Conservation (phyloP, 768 basidiomycete species). For the Podaxis sp. region DNA sequence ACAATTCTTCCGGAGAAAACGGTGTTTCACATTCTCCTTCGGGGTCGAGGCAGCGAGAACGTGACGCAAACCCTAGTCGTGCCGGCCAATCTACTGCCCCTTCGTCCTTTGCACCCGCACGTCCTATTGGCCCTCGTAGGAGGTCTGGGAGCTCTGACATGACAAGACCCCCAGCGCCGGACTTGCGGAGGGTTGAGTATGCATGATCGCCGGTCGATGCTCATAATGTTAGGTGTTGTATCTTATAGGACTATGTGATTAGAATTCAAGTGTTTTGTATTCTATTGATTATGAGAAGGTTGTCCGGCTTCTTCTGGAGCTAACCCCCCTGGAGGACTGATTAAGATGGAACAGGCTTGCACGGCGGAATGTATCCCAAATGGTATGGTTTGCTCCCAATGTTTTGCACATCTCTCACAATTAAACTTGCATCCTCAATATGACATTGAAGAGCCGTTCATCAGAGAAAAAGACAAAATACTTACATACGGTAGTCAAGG, state of each 20-base stretch:
- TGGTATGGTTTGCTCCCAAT: too few relatives aligned
- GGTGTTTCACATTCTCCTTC: background rate
- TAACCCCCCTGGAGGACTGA: background rate
- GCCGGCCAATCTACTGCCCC: background rate
- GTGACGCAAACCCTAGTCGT: background rate
- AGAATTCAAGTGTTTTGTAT: background rate
- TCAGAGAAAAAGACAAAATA: background rate
- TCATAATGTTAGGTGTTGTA: background rate
- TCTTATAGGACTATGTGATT: slow-evolving; percentile 9
- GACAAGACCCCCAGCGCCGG: background rate
- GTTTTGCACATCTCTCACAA: too few relatives aligned
- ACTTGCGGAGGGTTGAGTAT: background rate
- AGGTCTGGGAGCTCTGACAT: slow-evolving; percentile 11
- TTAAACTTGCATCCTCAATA: too few relatives aligned
- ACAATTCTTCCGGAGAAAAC: background rate
- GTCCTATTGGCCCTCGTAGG: slow-evolving; percentile 6
- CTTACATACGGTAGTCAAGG: background rate
- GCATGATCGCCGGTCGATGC: slow-evolving; percentile 3
- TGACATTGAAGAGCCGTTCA: background rate
- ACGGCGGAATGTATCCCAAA: too few relatives aligned
- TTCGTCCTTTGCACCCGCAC: slow-evolving; percentile 3
- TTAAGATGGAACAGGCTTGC: background rate
- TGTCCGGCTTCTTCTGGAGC: background rate
- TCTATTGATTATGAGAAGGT: background rate
- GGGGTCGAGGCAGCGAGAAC: background rate